Base-by-base conservation (phyloP, 441 rosid genomes). In the Pelargonium cotyledonis region DNA sequence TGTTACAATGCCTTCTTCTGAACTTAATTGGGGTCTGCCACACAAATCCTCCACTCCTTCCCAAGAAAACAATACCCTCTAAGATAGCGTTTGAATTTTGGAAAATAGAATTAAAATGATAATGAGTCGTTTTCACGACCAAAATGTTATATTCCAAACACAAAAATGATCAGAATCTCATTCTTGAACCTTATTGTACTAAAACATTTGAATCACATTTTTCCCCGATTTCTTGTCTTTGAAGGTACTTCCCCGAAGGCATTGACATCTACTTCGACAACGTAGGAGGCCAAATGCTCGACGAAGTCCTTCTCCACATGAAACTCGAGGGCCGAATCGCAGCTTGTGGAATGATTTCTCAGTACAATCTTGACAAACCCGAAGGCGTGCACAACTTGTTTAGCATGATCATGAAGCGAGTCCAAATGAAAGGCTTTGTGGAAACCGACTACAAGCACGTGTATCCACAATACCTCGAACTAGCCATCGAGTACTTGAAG, bases 251-350 rank as follows among this genome's bases (percentile, higher is more conserved):
- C 16, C 76, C 76, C 0, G 46, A 73, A 41, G 76, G 72, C 46
- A 73, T 73, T 2, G 69, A 73, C 60, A 64, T 68, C 14, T 70
- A 70, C 66, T 75, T 66, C 12, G 74, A 75, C 63, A 70, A 70
- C 15, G 78, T 70, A 0, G 74, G 74, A 14, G 78, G 78, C 2
- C 19, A 70, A 29, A 75, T 75, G 68, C 74, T 70, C 8, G 74
- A 75, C 1, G 74, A 55, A 2, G 74, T 68, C 26, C 65, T 75
- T 21, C 29, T 70, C 19, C 65, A 75, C 78, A 75, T 70, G 71
- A 55, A 66, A 41, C 15, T 38, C 14, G 65, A 11, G 0, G 74
- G 68, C 16, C n/a, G 74, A 26, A 75, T 75, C 23, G 46, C 78
- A 14, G 53, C 60, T 23, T 70, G 78, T 10, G 74, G 78, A 19